Evolutionary conservation across 2,329 filamentous ascomycete genomes (phyloP), one percentile per base, ranked within the genome.

Genomic region (Trichoderma afroharzianum): DNA sequence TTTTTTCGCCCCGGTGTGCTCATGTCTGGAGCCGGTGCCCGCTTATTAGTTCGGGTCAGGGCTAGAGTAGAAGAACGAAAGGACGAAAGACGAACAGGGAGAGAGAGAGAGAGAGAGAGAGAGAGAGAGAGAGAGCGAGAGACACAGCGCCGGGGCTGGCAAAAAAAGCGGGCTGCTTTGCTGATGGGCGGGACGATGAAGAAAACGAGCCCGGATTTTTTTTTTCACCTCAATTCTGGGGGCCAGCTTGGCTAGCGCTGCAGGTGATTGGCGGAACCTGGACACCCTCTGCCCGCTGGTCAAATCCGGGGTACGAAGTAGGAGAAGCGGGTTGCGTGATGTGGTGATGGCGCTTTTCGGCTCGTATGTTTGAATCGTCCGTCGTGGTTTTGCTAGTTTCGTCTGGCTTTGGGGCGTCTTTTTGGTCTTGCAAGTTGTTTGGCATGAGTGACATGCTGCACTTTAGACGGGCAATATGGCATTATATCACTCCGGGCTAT

Each of bases 251-350:
- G 57, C 18, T 24, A 61, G 58, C 18, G 39, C 62, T 50, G 62
- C 63, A 53, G 63, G 43, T 55, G 43, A 66, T 59, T 68, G 66
- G 66, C 24, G 55, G 66, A 50, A 68, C 50, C 63, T 57, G 43
- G 39, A 30, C 61, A 32, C 63, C 30, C 43, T 57, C 50, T 53
- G 18, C 24, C 9, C 43, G 43, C 63, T 55, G 26, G 30, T 39
- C 63, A 55, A 55, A 36, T 68, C 66, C 59, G 66, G 66, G 66
- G 66, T 61, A 68, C 57, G 8, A 68, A 68, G 26, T 14, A 18
- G 26, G 24, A 30, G 15, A n/a, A n/a, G 26, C 50, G 47, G 47
- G 36, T 55, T 55, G 63, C 39, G 61, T 43, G 39, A 43, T 43
- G 39, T 2, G 2, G 5, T 50, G 61, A 50, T 64, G 62, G 62